Evolutionary conservation across 345 rosid species (phyloP), one percentile per base, ranked within the genome.

Genomic region (Dipteronia dyeriana): DNA sequence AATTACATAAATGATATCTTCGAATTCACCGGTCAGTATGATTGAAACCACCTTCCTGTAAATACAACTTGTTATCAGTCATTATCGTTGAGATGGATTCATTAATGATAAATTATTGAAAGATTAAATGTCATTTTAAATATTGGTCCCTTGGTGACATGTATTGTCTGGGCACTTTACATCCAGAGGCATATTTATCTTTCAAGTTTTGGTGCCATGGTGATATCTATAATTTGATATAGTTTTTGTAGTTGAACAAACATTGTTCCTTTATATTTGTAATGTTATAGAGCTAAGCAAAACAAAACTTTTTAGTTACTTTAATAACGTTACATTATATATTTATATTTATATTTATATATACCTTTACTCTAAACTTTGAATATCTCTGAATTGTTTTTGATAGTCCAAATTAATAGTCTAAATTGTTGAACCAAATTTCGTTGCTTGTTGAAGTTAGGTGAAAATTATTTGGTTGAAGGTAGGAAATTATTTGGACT

Each of bases 41-140:
- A 26, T 26, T 26, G 26, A 26, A 26, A 26, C 34, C 54, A 9
- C 23, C 62, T 57, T 57, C 25, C 20, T 59, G 23, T 9, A 20
- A 16, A 53, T 53, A 17, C 19, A 49, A 13, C 1, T 3, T 12
- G 16, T 10, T 2, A 14, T 13, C 19, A 19, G 23, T 57, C 23
- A 57, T 34, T 34, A 34, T 34, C 38, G n/a, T 57, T 53, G n/a
- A 53, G 57, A 59, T 8, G 26, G 26, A 7, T 25, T 59, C 57
- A 53, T 53, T 4, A 59, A 20, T 59, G 25, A 59, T 59, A 19
- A 59, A 57, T 7, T 57, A 25, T 12, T 57, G 17, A 12, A 22
- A 59, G 63, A 59, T 59, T 59, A 59, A 59, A 59, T 59, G 63
- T 56, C 61, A 56, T 56, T 56, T 56, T n/a, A 17, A 20, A 17